phyloP scores from a whole-genome alignment of 2,329 filamentous ascomycete genomes.

The Neoascochyta sp. region DNA sequence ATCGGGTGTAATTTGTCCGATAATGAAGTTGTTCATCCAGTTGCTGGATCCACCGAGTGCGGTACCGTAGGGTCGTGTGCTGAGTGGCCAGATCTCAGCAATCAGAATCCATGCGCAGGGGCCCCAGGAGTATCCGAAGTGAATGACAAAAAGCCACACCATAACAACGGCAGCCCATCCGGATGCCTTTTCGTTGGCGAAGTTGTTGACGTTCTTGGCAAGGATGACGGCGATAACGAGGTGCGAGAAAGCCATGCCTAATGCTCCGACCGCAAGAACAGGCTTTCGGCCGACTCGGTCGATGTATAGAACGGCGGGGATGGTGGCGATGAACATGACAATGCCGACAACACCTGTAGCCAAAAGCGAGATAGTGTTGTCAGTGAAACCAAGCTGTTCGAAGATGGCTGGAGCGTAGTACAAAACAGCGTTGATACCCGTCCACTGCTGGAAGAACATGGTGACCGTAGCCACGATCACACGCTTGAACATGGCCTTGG shows the following conservation, averaged over 20 bases:
- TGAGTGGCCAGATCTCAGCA: conserved; percentile 70
- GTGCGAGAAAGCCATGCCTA: conserved; percentile 68
- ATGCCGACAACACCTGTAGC: conserved; percentile 71
- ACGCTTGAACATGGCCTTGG: conserved; percentile 62
- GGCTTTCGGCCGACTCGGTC: conserved; percentile 64
- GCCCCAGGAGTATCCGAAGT: conserved; percentile 74
- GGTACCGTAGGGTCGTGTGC: conserved; percentile 64
- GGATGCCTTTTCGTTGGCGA: conserved; percentile 54
- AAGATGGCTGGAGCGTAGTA: conserved; percentile 53
- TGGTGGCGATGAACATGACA: conserved; percentile 64
- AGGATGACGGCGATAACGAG: conserved; percentile 69
- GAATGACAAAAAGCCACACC: conserved; percentile 71
- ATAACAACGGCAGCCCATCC: conserved; percentile 68
- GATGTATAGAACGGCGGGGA: conserved; percentile 63
- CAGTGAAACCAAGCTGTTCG: conserved; percentile 44
- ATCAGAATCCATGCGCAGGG: conserved; percentile 72
- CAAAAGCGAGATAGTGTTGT: conserved; percentile 54
- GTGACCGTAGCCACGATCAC: conserved; percentile 58
- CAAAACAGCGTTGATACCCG: conserved; percentile 47
- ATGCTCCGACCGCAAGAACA: conserved; percentile 59
- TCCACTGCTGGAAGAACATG: conserved; percentile 53
- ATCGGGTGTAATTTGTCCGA: conserved; percentile 67
- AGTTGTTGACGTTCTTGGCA: conserved; percentile 58
- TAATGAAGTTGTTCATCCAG: conserved; percentile 56
- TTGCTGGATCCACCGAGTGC: conserved; percentile 57